Conservation (phyloP, 495 filamentous ascomycete genomes). For the Lasiosphaeria miniovina region DNA sequence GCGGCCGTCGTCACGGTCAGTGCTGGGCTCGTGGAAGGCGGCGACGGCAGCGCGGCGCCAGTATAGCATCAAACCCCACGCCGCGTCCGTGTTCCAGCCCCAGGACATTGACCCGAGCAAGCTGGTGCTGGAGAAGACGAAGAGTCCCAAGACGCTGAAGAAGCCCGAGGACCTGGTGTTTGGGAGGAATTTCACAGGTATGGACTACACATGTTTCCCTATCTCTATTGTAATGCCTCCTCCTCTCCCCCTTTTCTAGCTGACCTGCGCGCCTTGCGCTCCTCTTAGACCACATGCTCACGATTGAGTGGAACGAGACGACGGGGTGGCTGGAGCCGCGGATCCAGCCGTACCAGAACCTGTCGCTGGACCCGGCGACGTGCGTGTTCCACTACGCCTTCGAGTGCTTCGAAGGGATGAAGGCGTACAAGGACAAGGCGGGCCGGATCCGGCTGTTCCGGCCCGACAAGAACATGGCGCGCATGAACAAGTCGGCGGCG, state of each 20-base stretch:
- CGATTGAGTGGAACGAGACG: conserved; percentile 83
- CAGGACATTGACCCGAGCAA: conserved; percentile 69
- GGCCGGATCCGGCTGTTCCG: conserved; percentile 83
- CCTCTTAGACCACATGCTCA: conserved; percentile 89
- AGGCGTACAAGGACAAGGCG: conserved; percentile 82
- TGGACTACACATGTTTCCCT: background rate
- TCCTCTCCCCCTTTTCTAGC: background rate
- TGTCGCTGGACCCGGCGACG: conserved; percentile 89
- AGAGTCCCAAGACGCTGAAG: conserved; percentile 67
- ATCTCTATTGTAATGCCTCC: background rate
- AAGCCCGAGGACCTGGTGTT: conserved; percentile 81
- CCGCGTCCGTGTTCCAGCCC: conserved; percentile 49
- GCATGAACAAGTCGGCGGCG: conserved; percentile 82
- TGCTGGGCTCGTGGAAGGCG: conserved; percentile 19
- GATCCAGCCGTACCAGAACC: conserved; percentile 93
- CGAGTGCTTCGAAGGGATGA: conserved; percentile 97
- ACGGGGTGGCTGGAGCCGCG: conserved; percentile 72
- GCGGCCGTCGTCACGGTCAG: conserved; percentile 25
- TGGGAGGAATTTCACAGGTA: conserved; percentile 83
- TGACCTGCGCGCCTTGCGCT: background rate
- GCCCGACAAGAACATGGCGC: conserved; percentile 94
- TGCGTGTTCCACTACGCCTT: conserved; percentile 99
- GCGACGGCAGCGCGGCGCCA: conserved; percentile 26
- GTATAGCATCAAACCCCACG: conserved; percentile 60
- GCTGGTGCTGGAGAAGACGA: conserved; percentile 69